These are phyloP conservation scores for Fomitopsis betulina DNA, from an alignment of 1,284 basidiomycete species.

Conservation along the genomic window DNA sequence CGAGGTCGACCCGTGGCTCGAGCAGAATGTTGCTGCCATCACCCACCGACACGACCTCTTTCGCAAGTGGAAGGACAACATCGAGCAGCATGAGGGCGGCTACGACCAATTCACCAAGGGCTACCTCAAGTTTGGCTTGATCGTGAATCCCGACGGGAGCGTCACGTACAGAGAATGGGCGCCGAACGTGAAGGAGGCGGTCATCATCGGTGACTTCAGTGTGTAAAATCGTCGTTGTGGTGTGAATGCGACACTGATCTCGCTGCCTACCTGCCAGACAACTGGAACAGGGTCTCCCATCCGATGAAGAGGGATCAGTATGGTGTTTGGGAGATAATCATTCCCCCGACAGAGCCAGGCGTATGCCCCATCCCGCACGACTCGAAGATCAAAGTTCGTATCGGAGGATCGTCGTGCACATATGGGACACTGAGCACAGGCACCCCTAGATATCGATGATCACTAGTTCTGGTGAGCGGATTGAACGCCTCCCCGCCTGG, in stretches of 20 bases:
- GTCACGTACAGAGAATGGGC: slow-evolving; percentile 96
- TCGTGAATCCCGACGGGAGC: slow-evolving; percentile 62
- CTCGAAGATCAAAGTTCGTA: slow-evolving; percentile 81
- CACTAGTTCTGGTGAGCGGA: slow-evolving; percentile 67
- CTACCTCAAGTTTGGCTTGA: slow-evolving; percentile 84
- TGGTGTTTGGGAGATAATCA: slow-evolving; percentile 88
- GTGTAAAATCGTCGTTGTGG: slow-evolving; percentile 30
- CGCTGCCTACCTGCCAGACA: slow-evolving; percentile 46
- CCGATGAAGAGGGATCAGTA: slow-evolving; percentile 85
- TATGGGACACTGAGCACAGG: not conserved
- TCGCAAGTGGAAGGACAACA: slow-evolving; percentile 69
- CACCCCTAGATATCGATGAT: slow-evolving; percentile 78
- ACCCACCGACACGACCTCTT: slow-evolving; percentile 69
- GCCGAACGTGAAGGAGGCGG: slow-evolving; percentile 81
- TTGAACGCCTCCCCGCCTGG: slow-evolving; percentile 93
- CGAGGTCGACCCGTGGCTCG: slow-evolving; percentile 69
- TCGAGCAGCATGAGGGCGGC: slow-evolving; percentile 79
- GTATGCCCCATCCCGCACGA: slow-evolving; percentile 89
- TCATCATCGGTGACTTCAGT: slow-evolving; percentile 96
- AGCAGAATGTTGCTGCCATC: slow-evolving; percentile 71
- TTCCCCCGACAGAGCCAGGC: slow-evolving; percentile 71
- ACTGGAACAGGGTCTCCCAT: slow-evolving; percentile 83
- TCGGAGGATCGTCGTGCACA: not conserved
- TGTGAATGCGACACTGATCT: not conserved
- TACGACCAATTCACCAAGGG: slow-evolving; percentile 88